Percentiles rank a stretch among this genome's conserved stretches.
phyloP scores from a whole-genome alignment of 768 basidiomycete species.

The Cystobasidium tubakii region DNA sequence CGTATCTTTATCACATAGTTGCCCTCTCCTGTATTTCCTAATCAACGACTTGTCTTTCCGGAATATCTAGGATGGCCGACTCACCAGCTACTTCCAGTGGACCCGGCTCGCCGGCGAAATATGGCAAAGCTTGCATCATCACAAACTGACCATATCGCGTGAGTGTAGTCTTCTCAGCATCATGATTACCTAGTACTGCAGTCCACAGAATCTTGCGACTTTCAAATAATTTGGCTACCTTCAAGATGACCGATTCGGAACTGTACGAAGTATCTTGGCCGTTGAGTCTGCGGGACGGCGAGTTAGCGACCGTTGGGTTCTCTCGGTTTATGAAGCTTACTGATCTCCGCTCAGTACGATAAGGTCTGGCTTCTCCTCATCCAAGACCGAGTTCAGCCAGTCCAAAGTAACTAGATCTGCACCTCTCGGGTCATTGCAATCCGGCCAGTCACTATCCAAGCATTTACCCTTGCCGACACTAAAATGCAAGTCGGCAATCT shows the following conservation, averaged over 20 bases:
- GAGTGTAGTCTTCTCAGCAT: slow-evolving; percentile 63
- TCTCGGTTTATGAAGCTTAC: slow-evolving; percentile 40
- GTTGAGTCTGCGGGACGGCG: slow-evolving; percentile 55
- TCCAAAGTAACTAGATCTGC: slow-evolving; percentile 76
- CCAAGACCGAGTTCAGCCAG: slow-evolving; percentile 65
- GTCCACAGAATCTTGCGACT: slow-evolving; percentile 79
- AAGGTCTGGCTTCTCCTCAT: slow-evolving; percentile 77
- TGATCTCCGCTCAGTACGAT: slow-evolving; percentile 92
- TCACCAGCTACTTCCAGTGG: slow-evolving; percentile 69
- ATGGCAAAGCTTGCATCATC: slow-evolving; percentile 69
- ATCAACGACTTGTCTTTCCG: too few species aligned
- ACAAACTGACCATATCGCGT: slow-evolving; percentile 62
- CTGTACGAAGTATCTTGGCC: slow-evolving; percentile 89
- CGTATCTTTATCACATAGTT: slow-evolving; percentile 59
- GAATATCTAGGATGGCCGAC: too few species aligned
- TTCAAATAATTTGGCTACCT: slow-evolving; percentile 73
- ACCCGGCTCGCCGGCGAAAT: slow-evolving; percentile 72
- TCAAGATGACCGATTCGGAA: slow-evolving; percentile 75
- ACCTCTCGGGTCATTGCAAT: slow-evolving; percentile 31
- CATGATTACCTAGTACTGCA: slow-evolving; percentile 90
- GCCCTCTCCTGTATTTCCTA: slow-evolving; percentile 57
- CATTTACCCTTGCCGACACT: slow-evolving; percentile 73
- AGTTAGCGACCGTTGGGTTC: neutral
- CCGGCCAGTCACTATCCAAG: slow-evolving; percentile 54
- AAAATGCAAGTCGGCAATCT: slow-evolving; percentile 90